These are phyloP conservation scores for Beauveria asiatica DNA, from an alignment of 2,329 filamentous ascomycete species.

Conservation along the genomic window DNA sequence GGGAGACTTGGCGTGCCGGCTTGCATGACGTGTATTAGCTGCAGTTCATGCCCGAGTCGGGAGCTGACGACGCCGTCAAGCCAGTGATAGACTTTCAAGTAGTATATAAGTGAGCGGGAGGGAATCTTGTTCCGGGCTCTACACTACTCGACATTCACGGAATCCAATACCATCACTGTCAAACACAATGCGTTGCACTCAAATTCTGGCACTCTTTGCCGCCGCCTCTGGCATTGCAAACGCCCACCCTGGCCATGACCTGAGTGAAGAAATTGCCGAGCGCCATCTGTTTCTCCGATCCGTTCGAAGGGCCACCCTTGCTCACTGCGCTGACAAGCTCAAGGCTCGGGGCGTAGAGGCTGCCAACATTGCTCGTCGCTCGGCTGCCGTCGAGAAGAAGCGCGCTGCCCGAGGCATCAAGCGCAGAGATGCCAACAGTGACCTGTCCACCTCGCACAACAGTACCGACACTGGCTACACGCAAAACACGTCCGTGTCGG, in stretches of 20 bases:
- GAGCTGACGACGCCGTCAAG: not conserved
- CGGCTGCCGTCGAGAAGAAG: conserved; percentile 31
- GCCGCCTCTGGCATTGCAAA: not conserved
- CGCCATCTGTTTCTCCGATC: conserved; percentile 35
- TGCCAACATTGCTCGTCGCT: conserved; percentile 36
- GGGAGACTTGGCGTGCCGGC: not conserved
- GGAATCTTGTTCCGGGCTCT: not conserved
- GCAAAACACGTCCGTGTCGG: conserved; percentile 21
- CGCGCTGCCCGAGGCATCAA: conserved; percentile 28
- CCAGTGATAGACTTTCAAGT: not conserved
- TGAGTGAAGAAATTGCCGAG: conserved; percentile 39
- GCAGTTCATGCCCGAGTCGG: not conserved
- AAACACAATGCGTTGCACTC: not conserved
- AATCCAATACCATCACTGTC: not conserved
- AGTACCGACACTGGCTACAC: conserved; percentile 26
- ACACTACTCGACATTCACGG: not conserved
- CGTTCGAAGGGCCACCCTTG: conserved; percentile 31
- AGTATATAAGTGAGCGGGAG: not conserved
- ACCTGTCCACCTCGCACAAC: conserved; percentile 29
- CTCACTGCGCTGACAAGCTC: conserved; percentile 38
- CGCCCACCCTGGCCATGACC: conserved; percentile 39
- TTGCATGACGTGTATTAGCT: not conserved
- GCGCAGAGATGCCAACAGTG: conserved; percentile 24
- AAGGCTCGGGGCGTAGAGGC: conserved; percentile 37
- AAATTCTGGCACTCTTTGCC: not conserved